Percentiles rank a stretch among this genome's conserved stretches.
phyloP scores from a whole-genome alignment of 2,329 filamentous ascomycete genomes.

The Raffaelea ambrosiae region DNA sequence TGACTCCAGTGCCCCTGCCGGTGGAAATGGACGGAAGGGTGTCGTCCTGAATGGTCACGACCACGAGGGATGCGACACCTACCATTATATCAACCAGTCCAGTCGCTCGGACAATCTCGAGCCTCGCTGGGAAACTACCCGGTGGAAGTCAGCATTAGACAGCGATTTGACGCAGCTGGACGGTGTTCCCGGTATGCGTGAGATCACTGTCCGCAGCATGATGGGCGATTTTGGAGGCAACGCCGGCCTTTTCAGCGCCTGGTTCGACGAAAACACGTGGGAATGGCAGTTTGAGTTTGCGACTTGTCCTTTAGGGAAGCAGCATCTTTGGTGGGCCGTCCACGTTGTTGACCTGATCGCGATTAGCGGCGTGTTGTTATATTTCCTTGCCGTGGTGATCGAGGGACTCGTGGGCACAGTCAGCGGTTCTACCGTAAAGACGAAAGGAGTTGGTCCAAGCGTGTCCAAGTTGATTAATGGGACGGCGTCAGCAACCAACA shows the following conservation, averaged over 20 bases:
- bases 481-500: no score
- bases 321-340: constrained; percentile 91
- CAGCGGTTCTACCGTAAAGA: no score
- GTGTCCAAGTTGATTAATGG: no score
- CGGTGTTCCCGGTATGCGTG: constrained; percentile 59
- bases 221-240: constrained; percentile 97
- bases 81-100: constrained; percentile 68
- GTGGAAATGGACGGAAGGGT: constrained; percentile 61
- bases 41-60: constrained; percentile 90
- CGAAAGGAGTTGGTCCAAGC: no score
- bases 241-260: constrained; percentile 76
- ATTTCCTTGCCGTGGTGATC: not conserved
- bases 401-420: not conserved
- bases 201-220: constrained; percentile 94
- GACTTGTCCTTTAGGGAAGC: constrained; percentile 70
- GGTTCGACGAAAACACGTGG: constrained; percentile 68
- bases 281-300: constrained; percentile 78
- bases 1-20: constrained; percentile 45
- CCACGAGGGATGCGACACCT: constrained; percentile 86
- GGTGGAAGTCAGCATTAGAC: constrained; percentile 46
- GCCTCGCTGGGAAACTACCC: constrained; percentile 39
- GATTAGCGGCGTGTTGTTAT: constrained; percentile 18
- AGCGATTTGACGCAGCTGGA: no score
- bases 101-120: constrained; percentile 28
- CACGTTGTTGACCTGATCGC: constrained; percentile 61